Conservation (phyloP, 805 yeast genomes). For the Wickerhamiella sorbophila region DNA sequence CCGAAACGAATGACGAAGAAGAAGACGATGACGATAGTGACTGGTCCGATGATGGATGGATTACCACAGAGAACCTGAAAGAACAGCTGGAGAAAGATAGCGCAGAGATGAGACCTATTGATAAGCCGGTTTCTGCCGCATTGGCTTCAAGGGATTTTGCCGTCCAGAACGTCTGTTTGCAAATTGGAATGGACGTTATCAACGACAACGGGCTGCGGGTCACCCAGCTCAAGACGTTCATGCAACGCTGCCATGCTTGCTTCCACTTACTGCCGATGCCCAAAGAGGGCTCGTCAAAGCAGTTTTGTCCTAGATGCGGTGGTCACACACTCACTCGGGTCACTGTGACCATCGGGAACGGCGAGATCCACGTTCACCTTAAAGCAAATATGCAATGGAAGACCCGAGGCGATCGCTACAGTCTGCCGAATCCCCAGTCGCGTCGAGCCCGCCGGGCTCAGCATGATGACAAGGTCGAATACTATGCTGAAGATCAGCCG, state of each 20-base stretch:
- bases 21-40: constrained; percentile 44
- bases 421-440: constrained; percentile 78
- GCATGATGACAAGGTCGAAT: constrained; percentile 62
- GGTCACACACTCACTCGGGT: constrained; percentile 82
- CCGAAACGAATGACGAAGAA: constrained; percentile 13
- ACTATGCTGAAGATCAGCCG: constrained; percentile 78
- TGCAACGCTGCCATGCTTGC: constrained; percentile 97
- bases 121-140: constrained; percentile 50
- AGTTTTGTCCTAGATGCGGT: constrained; percentile 93
- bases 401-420: constrained; percentile 68
- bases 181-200: constrained; percentile 75
- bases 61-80: constrained; percentile 70
- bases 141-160: constrained; percentile 95
- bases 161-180: constrained; percentile 87
- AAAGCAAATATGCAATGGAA: constrained; percentile 91
- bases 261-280: constrained; percentile 70
- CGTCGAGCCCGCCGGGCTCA: constrained; percentile 65
- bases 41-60: constrained; percentile 86
- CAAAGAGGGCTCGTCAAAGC: constrained; percentile 41
- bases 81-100: constrained; percentile 57
- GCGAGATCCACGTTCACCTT: constrained; percentile 73
- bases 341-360: constrained; percentile 73
- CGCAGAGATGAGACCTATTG: constrained; percentile 39
- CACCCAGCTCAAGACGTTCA: constrained; percentile 72
- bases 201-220: constrained; percentile 78